phyloP scores from a whole-genome alignment of 2,329 filamentous ascomycete genomes.

The Falciphora oryzae region DNA sequence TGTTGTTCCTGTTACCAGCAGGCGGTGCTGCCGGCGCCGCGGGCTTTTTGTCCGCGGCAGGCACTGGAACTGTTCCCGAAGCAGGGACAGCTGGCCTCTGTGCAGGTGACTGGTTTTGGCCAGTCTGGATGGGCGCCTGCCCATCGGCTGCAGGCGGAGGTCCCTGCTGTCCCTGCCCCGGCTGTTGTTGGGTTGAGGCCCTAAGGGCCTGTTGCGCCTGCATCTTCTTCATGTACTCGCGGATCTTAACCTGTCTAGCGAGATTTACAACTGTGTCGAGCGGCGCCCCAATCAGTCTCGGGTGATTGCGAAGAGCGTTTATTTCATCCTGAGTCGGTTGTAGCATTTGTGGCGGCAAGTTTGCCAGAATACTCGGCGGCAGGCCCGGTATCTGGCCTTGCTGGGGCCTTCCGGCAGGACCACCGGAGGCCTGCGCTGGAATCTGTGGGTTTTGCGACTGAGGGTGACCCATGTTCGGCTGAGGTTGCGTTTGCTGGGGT shows the following conservation, averaged over 20 bases:
- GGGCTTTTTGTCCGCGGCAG: constrained; percentile 1
- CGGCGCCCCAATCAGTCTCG: background rate
- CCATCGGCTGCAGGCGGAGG: constrained; percentile 8
- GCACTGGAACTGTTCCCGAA: background rate
- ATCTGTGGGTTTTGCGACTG: background rate
- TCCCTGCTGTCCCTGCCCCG: constrained; percentile 3
- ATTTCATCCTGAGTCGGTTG: background rate
- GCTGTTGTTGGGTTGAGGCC: constrained; percentile 3
- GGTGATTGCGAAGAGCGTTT: background rate
- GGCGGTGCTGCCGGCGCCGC: constrained; percentile 18
- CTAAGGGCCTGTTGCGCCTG: constrained; percentile 5
- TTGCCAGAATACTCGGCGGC: background rate
- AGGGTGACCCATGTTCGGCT: background rate
- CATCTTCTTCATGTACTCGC: background rate
- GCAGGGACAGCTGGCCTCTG: background rate
- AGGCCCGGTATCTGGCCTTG: background rate
- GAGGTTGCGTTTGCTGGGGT: constrained; percentile 10
- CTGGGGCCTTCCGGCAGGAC: background rate
- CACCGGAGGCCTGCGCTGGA: background rate
- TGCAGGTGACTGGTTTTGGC: background rate
- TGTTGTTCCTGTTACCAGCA: constrained; percentile 19
- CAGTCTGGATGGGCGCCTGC: background rate
- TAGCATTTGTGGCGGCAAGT: background rate
- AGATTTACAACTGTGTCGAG: background rate
- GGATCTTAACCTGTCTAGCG: background rate